Evolutionary conservation across 805 yeast genomes (phyloP).

Genomic region (Ogataea methylovora): DNA sequence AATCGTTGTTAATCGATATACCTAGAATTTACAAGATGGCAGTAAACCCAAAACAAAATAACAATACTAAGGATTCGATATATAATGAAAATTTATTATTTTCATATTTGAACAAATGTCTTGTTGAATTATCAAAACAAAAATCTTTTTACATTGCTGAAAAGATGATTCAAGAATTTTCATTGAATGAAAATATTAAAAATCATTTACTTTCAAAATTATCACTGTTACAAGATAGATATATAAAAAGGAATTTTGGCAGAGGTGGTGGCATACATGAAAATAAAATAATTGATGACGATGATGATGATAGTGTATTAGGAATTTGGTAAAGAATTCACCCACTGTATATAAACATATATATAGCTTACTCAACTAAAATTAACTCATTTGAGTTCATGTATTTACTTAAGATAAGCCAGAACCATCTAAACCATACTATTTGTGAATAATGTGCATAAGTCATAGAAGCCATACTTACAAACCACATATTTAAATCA

Average conservation of each 20-base stretch:
- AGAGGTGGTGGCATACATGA: too few relatives aligned
- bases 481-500: slow-evolving; percentile 31
- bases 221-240: slow-evolving; percentile 10
- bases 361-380: slow-evolving; percentile 4
- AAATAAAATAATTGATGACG: too few relatives aligned
- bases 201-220: slow-evolving; percentile 8
- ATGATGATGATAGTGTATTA: slow-evolving; percentile 20
- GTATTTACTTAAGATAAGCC: slow-evolving; percentile 75
- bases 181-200: slow-evolving; percentile 15
- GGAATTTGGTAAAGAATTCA: slow-evolving; percentile 16
- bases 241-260: slow-evolving; percentile 12
- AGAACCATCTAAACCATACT: slow-evolving; percentile 91
- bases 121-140: slow-evolving; percentile 12
- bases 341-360: too few relatives aligned
- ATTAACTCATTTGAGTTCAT: slow-evolving; percentile 67
- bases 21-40: slow-evolving; percentile 12
- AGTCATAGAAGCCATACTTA: slow-evolving; percentile 63
- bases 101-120: slow-evolving; percentile 15
- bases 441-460: slow-evolving; percentile 82
- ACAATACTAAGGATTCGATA: slow-evolving; percentile 9
- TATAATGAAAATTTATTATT: slow-evolving; percentile 13
- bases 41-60: slow-evolving; percentile 5
- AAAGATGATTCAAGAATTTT: slow-evolving; percentile 18
- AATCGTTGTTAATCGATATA: slow-evolving; percentile 14
- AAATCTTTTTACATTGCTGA: slow-evolving; percentile 20